phyloP scores from a whole-genome alignment of 768 basidiomycete species.

The Amanita phalloides region DNA sequence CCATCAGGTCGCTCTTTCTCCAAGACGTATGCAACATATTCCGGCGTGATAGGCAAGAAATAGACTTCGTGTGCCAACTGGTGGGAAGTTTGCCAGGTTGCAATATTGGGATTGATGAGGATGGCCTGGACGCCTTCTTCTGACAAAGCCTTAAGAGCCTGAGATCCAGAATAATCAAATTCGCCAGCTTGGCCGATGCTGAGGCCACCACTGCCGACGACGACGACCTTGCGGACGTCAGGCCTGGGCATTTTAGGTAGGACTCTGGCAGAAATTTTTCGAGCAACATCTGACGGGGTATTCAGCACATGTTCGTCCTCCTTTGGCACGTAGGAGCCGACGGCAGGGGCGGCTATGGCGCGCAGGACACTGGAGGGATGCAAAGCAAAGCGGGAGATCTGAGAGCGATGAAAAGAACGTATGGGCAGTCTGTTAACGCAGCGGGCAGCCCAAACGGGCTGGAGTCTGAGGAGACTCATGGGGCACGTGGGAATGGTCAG shows the following conservation, averaged over 20 bases:
- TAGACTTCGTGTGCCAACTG: constrained; percentile 95
- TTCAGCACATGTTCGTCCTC: constrained; percentile 74
- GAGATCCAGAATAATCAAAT: constrained; percentile 98
- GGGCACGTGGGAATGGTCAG: neutral
- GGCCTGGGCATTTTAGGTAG: constrained; percentile 86
- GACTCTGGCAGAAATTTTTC: constrained; percentile 88
- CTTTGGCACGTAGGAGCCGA: constrained; percentile 56
- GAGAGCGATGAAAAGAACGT: constrained; percentile 44
- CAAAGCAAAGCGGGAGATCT: constrained; percentile 23
- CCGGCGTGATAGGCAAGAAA: constrained; percentile 91
- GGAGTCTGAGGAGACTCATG: constrained; percentile 34
- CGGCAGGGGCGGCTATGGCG: constrained; percentile 67
- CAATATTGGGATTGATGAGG: constrained; percentile 97
- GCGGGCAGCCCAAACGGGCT: constrained; percentile 23
- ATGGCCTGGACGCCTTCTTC: constrained; percentile 93
- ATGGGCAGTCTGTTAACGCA: constrained; percentile 19
- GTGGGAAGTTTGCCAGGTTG: constrained; percentile 99
- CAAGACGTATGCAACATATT: constrained; percentile 97
- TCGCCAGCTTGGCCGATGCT: constrained; percentile 98
- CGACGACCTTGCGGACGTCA: constrained; percentile 89
- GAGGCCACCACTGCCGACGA: constrained; percentile 93
- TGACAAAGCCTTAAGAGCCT: constrained; percentile 93
- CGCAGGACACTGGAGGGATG: constrained; percentile 41
- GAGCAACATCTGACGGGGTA: constrained; percentile 90
- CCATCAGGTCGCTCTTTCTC: constrained; percentile 99